Conservation (phyloP, 2,329 filamentous ascomycete genomes). For the Exserohilum turcica region DNA sequence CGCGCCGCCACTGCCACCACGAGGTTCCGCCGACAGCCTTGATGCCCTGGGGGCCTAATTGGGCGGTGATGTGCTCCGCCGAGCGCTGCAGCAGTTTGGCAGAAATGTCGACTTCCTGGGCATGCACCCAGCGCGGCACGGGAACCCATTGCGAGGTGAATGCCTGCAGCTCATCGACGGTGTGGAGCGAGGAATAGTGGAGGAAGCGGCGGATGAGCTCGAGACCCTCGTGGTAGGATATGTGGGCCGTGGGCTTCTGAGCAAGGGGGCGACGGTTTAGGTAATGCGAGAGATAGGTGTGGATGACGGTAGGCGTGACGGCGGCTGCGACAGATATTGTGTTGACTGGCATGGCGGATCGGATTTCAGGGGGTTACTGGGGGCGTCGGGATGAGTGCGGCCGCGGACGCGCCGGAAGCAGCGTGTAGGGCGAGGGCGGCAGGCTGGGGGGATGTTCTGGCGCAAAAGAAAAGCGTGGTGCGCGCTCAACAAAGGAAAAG, state of each 20-base stretch:
- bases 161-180: slow-evolving; percentile 88
- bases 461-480: too few relatives aligned
- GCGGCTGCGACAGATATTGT: slow-evolving; percentile 81
- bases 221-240: slow-evolving; percentile 93
- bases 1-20: slow-evolving; percentile 74
- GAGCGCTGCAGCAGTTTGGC: slow-evolving; percentile 66
- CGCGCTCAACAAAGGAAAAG: too few relatives aligned
- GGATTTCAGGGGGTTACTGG: slow-evolving; percentile 5
- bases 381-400: slow-evolving; percentile 9
- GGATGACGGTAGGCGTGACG: slow-evolving; percentile 84
- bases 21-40: slow-evolving; percentile 80
- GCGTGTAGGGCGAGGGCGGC: not conserved
- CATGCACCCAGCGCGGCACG: slow-evolving; percentile 83
- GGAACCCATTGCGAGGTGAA: slow-evolving; percentile 95
- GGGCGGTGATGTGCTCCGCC: slow-evolving; percentile 68
- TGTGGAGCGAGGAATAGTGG: slow-evolving; percentile 81
- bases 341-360: slow-evolving; percentile 65
- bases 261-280: slow-evolving; percentile 75
- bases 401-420: slow-evolving; percentile 4
- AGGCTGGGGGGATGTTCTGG: not conserved
- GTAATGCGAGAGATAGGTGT: slow-evolving; percentile 89
- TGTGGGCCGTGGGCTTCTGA: slow-evolving; percentile 83
- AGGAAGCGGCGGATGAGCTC: slow-evolving; percentile 87
- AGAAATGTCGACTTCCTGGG: slow-evolving; percentile 70
- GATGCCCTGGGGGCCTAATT: slow-evolving; percentile 79